Conservation (phyloP, 1,284 basidiomycete genomes). For the Agaricales sp. region DNA sequence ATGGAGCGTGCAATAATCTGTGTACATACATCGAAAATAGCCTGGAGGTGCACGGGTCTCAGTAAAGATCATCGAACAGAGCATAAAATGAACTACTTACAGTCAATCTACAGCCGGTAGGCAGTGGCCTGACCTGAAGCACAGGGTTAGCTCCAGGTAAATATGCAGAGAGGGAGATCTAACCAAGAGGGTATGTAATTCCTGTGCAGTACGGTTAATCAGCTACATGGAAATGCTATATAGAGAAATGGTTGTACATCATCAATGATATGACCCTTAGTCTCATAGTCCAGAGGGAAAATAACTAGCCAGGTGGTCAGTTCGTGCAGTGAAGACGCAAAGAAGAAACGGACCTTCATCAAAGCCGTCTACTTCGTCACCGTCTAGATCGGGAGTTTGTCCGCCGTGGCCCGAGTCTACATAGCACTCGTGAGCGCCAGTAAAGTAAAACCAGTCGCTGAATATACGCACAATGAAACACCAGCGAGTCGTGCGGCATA, state of each 20-base stretch:
- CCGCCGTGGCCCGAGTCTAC: constrained; percentile 57
- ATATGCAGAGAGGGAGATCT: too few relatives aligned
- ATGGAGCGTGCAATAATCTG: constrained; percentile 14
- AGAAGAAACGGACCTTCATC: constrained; percentile 46
- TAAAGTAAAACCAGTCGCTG: neutral
- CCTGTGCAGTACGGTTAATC: constrained; percentile 23
- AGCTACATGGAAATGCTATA: constrained; percentile 1
- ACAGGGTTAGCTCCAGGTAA: too few relatives aligned
- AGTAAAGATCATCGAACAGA: neutral
- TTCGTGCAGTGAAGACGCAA: neutral
- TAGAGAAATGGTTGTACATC: constrained; percentile 46
- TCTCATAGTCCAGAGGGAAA: constrained; percentile 70
- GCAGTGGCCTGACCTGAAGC: too few relatives aligned
- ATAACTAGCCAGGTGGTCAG: constrained; percentile 29
- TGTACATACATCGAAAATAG: constrained; percentile 54
- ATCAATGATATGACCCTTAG: constrained; percentile 60
- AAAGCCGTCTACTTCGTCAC: constrained; percentile 56
- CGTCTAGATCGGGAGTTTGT: constrained; percentile 60
- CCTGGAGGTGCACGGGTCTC: constrained; percentile 29
- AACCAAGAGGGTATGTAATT: constrained; percentile 53
- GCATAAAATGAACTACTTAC: constrained; percentile 28
- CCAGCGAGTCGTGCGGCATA: constrained; percentile 68
- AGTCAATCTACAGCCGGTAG: constrained; percentile 57
- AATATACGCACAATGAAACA: constrained; percentile 70
- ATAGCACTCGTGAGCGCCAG: neutral